phyloP scores from a whole-genome alignment of 208 protist species.

The Trypanosomatidae sp. region DNA sequence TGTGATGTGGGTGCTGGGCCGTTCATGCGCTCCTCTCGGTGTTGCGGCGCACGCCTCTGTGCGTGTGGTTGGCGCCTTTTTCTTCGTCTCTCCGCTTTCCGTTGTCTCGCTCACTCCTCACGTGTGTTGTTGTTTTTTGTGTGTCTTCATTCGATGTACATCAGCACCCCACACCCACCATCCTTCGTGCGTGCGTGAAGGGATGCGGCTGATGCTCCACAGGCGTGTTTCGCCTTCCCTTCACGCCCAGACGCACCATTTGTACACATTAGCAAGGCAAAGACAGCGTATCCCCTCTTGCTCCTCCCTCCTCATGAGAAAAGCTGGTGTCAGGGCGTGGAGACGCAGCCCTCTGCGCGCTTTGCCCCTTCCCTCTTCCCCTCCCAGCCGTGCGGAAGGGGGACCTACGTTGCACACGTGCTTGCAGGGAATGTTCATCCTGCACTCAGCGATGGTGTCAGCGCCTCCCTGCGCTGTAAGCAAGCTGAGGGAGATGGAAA shows the following conservation, averaged over 20 bases:
- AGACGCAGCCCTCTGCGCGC: neutral
- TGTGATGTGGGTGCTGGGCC: neutral
- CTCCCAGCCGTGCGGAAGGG: too few species aligned
- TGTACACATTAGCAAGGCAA: too few species aligned
- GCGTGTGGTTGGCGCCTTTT: neutral
- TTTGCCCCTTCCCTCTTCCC: too few species aligned
- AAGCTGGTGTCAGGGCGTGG: neutral
- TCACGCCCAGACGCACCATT: too few species aligned
- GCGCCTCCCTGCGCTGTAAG: neutral
- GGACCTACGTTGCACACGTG: too few species aligned
- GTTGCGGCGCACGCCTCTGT: neutral
- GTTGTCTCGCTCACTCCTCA: neutral
- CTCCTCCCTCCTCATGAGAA: neutral
- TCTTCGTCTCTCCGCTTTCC: neutral
- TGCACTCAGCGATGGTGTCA: neutral
- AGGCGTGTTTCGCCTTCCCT: too few species aligned
- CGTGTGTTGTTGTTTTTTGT: neutral
- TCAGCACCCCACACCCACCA: neutral
- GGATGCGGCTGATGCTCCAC: too few species aligned
- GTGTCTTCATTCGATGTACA: neutral
- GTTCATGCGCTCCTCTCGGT: neutral
- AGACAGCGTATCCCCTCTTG: too few species aligned
- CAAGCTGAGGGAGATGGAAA: neutral
- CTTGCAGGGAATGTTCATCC: neutral
- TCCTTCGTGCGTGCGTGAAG: too few species aligned